These are phyloP conservation scores for Terana coerulea DNA, from an alignment of 768 basidiomycete species.

Conservation along the genomic window DNA sequence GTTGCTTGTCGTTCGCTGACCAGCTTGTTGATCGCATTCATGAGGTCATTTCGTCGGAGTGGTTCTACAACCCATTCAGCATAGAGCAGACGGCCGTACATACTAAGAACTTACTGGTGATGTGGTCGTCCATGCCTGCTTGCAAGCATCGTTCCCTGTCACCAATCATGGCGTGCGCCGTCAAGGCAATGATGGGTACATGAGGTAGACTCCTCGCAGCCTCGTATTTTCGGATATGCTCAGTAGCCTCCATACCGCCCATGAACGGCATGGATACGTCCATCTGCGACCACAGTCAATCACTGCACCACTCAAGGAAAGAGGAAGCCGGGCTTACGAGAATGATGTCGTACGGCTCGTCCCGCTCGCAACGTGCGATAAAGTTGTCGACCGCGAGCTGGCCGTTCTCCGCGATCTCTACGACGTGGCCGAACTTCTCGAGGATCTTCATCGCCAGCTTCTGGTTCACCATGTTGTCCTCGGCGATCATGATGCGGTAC, in stretches of 20 bases:
- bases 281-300: slow-evolving; percentile 54
- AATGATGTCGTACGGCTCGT: slow-evolving; percentile 85
- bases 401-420: slow-evolving; percentile 98
- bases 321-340: slow-evolving; percentile 52
- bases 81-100: no score
- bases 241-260: slow-evolving; percentile 98
- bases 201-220: slow-evolving; percentile 60
- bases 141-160: slow-evolving; percentile 72
- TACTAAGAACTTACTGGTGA: slow-evolving; percentile 58
- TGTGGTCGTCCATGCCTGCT: slow-evolving; percentile 82
- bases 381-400: slow-evolving; percentile 90
- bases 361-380: slow-evolving; percentile 68
- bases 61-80: slow-evolving; percentile 51
- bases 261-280: slow-evolving; percentile 98
- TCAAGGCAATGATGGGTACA: slow-evolving; percentile 93
- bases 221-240: slow-evolving; percentile 86
- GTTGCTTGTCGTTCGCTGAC: slow-evolving; percentile 50
- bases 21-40: slow-evolving; percentile 80
- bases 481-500: slow-evolving; percentile 92
- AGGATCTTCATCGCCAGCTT: slow-evolving; percentile 95
- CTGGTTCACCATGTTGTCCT: slow-evolving; percentile 95
- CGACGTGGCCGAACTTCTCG: slow-evolving; percentile 92
- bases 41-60: slow-evolving; percentile 69
- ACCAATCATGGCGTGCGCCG: slow-evolving; percentile 94
- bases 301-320: not conserved